Evolutionary conservation across 1,284 basidiomycete genomes (phyloP).

Genomic region (Schizopora paradoxa): DNA sequence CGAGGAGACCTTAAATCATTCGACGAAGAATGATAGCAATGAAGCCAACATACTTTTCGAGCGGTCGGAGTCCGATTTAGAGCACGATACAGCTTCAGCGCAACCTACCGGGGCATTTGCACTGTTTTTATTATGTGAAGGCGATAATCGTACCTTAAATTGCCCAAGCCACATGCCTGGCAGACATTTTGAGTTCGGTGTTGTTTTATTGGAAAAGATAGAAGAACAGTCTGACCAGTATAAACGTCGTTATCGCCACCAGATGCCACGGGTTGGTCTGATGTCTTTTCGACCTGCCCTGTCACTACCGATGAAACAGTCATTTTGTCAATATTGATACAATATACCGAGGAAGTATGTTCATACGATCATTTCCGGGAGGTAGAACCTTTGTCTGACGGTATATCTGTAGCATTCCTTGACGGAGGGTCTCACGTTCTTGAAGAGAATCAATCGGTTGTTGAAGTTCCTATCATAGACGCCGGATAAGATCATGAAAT

Average conservation of each 20-base stretch:
- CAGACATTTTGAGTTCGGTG: background rate
- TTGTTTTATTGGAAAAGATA: background rate
- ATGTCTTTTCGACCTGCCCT: conserved; percentile 33
- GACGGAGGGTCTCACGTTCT: conserved; percentile 34
- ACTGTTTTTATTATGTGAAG: background rate
- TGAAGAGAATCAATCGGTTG: conserved; percentile 24
- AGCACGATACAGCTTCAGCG: conserved; percentile 29
- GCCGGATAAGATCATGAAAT: no score
- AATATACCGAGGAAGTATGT: background rate
- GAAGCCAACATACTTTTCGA: conserved; percentile 26
- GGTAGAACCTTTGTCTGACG: conserved; percentile 32
- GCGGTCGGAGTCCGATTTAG: conserved; percentile 28
- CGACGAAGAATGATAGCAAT: background rate
- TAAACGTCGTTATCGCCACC: conserved; percentile 38
- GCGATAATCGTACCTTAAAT: conserved; percentile 20
- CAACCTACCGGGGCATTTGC: conserved; percentile 23
- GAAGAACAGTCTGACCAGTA: conserved; percentile 24
- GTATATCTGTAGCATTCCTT: conserved; percentile 34
- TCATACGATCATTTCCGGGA: conserved; percentile 36
- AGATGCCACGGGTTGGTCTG: conserved; percentile 26
- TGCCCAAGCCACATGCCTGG: conserved; percentile 37
- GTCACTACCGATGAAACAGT: conserved; percentile 28
- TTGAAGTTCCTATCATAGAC: no score
- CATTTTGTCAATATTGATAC: background rate
- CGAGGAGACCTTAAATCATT: background rate